Evolutionary conservation across 805 yeast genomes (phyloP).

Genomic region (Tetrapisispora nanseiensis): DNA sequence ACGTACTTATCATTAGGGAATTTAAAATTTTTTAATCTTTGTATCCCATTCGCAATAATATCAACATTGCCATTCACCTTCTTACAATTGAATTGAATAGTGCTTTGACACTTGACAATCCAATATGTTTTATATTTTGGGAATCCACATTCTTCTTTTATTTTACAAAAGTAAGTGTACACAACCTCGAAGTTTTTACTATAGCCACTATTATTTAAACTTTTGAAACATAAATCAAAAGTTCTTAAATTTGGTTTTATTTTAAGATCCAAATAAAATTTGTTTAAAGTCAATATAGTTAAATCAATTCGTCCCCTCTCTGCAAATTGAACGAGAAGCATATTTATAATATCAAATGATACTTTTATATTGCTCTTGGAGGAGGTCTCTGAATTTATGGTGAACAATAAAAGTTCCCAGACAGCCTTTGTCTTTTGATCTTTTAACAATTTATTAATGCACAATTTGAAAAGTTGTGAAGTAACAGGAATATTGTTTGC

Average conservation of each 20-base stretch:
- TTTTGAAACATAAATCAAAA: constrained; percentile 30
- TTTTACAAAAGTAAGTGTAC: constrained; percentile 18
- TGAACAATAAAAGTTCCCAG: constrained; percentile 22
- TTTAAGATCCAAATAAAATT: constrained; percentile 19
- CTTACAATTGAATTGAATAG: constrained; percentile 16
- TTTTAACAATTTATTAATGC: constrained; percentile 19
- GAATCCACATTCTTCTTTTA: constrained; percentile 4
- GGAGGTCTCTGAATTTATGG: constrained; percentile 4
- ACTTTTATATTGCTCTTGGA: constrained; percentile 8
- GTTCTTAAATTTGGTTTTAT: constrained; percentile 26
- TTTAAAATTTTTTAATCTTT: constrained; percentile 1
- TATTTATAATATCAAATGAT: constrained; percentile 16
- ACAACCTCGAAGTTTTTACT: constrained; percentile 19
- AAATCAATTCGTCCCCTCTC: constrained; percentile 31
- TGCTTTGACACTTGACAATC: constrained; percentile 20
- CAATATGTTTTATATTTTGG: constrained; percentile 15
- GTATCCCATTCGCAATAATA: background rate
- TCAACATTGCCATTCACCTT: background rate
- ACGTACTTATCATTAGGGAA: constrained; percentile 7
- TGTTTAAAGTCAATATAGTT: constrained; percentile 26
- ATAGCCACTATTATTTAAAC: constrained; percentile 29
- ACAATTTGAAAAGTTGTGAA: constrained; percentile 16
- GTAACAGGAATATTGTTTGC: constrained; percentile 21
- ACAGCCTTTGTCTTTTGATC: constrained; percentile 25
- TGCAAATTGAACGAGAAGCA: constrained; percentile 26